A percentile compares a stretch with the other conserved stretches of the same genome.
Evolutionary conservation across 495 filamentous ascomycete genomes (phyloP).

Genomic region (Hypoxylon crocopeplum): DNA sequence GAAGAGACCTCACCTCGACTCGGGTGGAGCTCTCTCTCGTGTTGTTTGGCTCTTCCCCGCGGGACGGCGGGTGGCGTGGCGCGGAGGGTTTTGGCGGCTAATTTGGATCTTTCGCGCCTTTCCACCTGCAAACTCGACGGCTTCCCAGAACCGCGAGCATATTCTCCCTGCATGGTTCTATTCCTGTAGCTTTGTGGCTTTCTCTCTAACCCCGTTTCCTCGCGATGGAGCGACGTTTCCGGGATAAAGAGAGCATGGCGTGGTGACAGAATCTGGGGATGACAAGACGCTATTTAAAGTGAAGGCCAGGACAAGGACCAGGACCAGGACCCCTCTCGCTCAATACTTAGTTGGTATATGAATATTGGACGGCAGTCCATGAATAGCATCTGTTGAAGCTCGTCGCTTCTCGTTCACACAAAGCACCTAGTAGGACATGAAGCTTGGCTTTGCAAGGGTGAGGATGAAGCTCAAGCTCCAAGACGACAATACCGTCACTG

Average conservation of each 20-base stretch:
- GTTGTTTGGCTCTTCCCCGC: background rate
- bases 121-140: background rate
- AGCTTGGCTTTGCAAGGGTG: background rate
- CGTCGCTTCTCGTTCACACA: background rate
- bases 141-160: background rate
- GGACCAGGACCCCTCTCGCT: too few relatives aligned
- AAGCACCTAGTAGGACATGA: background rate
- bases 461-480: background rate
- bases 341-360: background rate
- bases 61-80: slow-evolving; percentile 28
- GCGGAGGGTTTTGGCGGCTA: slow-evolving; percentile 33
- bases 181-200: background rate
- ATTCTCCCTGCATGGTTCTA: slow-evolving; percentile 13
- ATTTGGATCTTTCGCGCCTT: slow-evolving; percentile 17
- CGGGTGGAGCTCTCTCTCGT: background rate
- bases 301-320: background rate
- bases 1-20: background rate
- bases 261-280: slow-evolving; percentile 3
- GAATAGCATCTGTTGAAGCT: background rate
- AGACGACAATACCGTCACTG: background rate
- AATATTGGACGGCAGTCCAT: slow-evolving; percentile 7
- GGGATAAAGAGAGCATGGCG: slow-evolving; percentile 28
- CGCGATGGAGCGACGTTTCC: slow-evolving; percentile 18
- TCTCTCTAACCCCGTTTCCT: background rate
- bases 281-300: slow-evolving; percentile 21